These are phyloP conservation scores for Entamoeba histolytica DNA, from an alignment of 208 protist species.

Conservation along the genomic window DNA sequence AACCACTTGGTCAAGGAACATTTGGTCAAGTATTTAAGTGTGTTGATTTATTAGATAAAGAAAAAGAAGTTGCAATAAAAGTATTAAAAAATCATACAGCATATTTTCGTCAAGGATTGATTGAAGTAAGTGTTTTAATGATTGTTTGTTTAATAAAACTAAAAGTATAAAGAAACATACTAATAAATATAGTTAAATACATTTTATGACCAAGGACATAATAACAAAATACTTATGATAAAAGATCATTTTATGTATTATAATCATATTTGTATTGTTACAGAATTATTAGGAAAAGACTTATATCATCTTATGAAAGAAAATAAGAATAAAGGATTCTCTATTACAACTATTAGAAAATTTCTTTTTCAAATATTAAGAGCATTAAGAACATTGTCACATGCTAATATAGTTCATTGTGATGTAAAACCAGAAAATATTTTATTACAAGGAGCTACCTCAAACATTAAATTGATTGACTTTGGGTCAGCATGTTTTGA, in stretches of 20 bases:
- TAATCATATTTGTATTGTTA: conserved; percentile 41
- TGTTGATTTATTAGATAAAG: neutral
- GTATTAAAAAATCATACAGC: neutral
- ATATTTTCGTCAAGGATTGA: neutral
- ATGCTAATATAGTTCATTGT: conserved; percentile 32
- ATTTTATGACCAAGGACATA: neutral
- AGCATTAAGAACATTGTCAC: neutral
- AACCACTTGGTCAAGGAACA: neutral
- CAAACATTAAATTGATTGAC: neutral
- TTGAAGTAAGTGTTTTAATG: neutral
- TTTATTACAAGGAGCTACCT: conserved; percentile 24
- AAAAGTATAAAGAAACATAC: neutral
- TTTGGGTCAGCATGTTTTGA: conserved; percentile 32
- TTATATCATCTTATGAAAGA: conserved; percentile 59
- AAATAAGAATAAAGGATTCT: conserved; percentile 47
- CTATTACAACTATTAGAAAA: conserved; percentile 26
- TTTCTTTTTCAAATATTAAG: conserved; percentile 30
- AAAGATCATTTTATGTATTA: conserved; percentile 22
- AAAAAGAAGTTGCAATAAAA: neutral
- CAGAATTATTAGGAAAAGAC: conserved; percentile 59
- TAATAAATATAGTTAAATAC: neutral
- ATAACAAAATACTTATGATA: neutral
- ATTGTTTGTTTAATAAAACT: neutral
- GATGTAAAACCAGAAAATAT: conserved; percentile 56
- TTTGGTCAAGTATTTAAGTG: neutral